A percentile compares a stretch with the other conserved stretches of the same genome.
These are phyloP conservation scores for Penicillium psychrofluorescens DNA, from an alignment of 495 filamentous ascomycete species.

Conservation along the genomic window DNA sequence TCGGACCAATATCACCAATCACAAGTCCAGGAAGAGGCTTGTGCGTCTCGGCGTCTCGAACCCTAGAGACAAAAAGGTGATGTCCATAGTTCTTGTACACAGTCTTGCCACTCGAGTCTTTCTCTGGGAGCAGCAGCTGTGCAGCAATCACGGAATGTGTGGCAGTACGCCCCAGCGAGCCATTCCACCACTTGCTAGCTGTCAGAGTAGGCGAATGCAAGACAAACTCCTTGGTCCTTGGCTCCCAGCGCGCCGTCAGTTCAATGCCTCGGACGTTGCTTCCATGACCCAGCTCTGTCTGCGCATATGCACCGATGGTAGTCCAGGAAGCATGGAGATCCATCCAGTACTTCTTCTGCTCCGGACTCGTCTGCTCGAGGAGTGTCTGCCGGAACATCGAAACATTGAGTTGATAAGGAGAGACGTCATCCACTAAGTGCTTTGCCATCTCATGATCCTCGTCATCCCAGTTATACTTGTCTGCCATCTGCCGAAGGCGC, in stretches of 20 bases:
- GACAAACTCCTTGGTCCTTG: constrained; percentile 30
- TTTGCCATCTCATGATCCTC: constrained; percentile 38
- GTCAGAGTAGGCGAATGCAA: constrained; percentile 41
- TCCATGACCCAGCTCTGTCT: constrained; percentile 43
- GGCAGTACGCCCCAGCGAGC: constrained; percentile 36
- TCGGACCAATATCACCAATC: constrained; percentile 43
- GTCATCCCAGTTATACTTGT: constrained; percentile 30
- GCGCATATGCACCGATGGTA: constrained; percentile 40
- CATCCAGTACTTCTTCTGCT: constrained; percentile 37
- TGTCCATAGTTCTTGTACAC: constrained; percentile 26
- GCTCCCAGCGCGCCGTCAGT: constrained; percentile 35
- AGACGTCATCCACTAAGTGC: constrained; percentile 39
- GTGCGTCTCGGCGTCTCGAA: constrained; percentile 37
- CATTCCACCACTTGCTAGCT: constrained; percentile 47
- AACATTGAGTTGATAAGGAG: constrained; percentile 32
- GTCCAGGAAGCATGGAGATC: constrained; percentile 33
- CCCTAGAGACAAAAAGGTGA: constrained; percentile 42
- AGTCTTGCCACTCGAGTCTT: constrained; percentile 6
- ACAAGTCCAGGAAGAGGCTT: constrained; percentile 34
- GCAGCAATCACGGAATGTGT: constrained; percentile 39
- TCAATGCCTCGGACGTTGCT: constrained; percentile 42
- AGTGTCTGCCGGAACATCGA: constrained; percentile 31
- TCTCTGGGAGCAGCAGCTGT: constrained; percentile 35
- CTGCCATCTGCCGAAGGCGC: constrained; percentile 29
- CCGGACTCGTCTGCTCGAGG: constrained; percentile 36